Conservation (phyloP, 106 monocot species). For the Posidonia australis region DNA sequence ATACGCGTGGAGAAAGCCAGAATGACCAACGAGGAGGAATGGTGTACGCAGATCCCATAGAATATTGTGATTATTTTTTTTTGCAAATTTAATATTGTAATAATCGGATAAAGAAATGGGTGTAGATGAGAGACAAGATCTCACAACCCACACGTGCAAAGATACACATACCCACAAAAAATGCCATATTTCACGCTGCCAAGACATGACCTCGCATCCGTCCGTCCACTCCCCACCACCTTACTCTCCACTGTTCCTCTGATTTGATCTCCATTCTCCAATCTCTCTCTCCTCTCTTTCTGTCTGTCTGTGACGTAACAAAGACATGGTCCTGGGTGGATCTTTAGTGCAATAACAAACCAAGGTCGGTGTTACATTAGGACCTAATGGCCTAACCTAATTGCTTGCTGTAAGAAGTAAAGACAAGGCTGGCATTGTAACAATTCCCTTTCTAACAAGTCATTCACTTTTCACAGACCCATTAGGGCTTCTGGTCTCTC, state of each 20-base stretch:
- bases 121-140: slow-evolving; percentile 5
- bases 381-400: not conserved
- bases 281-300: not conserved
- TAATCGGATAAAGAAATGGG: not conserved
- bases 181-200: slow-evolving; percentile 14
- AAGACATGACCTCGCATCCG: slow-evolving; percentile 6
- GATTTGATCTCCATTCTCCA: not conserved
- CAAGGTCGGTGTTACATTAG: too few species aligned
- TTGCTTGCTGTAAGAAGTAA: not conserved
- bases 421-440: not conserved
- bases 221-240: slow-evolving; percentile 11
- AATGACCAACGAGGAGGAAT: too few species aligned
- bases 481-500: not conserved
- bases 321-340: not conserved
- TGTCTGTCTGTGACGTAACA: not conserved
- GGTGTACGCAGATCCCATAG: too few species aligned
- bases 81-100: not conserved
- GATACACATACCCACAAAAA: slow-evolving; percentile 9
- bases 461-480: not conserved
- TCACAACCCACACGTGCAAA: slow-evolving; percentile 7
- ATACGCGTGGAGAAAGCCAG: not conserved
- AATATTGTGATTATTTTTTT: not conserved
- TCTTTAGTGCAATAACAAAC: not conserved
- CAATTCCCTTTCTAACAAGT: not conserved
- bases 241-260: not conserved